Evolutionary conservation across 352 stramenopile genomes (phyloP).

Genomic region (Globisporangium okanoganense): DNA sequence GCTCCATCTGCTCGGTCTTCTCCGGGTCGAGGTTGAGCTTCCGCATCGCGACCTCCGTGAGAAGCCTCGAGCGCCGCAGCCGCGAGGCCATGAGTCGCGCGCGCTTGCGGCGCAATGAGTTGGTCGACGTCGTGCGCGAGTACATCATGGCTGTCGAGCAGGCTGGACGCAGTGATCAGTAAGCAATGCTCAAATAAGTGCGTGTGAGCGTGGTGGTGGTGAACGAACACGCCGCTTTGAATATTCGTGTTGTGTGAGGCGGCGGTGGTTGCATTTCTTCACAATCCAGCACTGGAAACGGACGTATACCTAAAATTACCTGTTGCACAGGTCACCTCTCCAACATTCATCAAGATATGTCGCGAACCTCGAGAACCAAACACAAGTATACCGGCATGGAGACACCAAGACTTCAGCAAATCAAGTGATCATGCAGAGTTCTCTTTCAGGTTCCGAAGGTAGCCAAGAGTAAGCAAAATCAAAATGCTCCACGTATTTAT

Average conservation of each 20-base stretch:
- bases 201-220: background rate
- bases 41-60: constrained; percentile 58
- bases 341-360: too few relatives aligned
- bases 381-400: too few relatives aligned
- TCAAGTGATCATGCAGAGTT: too few relatives aligned
- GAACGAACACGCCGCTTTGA: background rate
- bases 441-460: too few relatives aligned
- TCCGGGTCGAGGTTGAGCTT: constrained; percentile 60
- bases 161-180: background rate
- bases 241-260: background rate
- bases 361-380: too few relatives aligned
- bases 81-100: constrained; percentile 43
- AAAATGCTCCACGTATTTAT: too few relatives aligned
- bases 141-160: constrained; percentile 22
- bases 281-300: too few relatives aligned
- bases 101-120: constrained; percentile 43
- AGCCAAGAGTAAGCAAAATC: too few relatives aligned
- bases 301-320: too few relatives aligned
- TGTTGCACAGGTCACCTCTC: too few relatives aligned
- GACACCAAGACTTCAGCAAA: too few relatives aligned
- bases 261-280: too few relatives aligned
- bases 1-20: constrained; percentile 56
- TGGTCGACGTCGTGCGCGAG: constrained; percentile 42
- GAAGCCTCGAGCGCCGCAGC: constrained; percentile 45
- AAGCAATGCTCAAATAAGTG: background rate